phyloP scores from a whole-genome alignment of 2,329 filamentous ascomycete genomes.

The Camptophora hylomeconis region DNA sequence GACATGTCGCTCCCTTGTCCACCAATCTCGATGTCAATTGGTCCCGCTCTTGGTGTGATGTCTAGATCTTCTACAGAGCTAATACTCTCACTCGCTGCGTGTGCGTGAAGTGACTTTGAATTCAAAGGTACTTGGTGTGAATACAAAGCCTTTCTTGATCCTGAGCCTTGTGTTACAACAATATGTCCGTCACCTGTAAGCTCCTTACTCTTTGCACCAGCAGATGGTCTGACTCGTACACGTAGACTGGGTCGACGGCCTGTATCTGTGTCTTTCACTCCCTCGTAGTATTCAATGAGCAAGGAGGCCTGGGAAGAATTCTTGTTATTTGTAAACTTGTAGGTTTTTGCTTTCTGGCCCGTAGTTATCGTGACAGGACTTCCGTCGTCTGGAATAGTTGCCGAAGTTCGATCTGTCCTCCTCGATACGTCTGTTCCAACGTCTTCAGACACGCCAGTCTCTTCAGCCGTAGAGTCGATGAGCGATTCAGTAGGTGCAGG shows the following conservation, averaged over 20 bases:
- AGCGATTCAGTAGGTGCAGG: conserved; percentile 37
- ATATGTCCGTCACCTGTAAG: conserved; percentile 33
- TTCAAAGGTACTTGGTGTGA: conserved; percentile 54
- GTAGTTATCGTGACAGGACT: conserved; percentile 88
- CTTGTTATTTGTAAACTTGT: conserved; percentile 39
- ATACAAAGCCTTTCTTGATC: conserved; percentile 57
- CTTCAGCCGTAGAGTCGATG: conserved; percentile 27
- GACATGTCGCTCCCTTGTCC: conserved; percentile 54
- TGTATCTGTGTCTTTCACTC: conserved; percentile 47
- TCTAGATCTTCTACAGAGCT: conserved; percentile 66
- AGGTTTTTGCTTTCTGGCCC: conserved; percentile 47
- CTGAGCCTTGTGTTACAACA: conserved; percentile 70
- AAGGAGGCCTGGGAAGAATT: conserved; percentile 72
- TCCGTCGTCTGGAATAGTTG: conserved; percentile 39
- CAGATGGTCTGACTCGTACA: conserved; percentile 65
- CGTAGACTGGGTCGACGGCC: conserved; percentile 70
- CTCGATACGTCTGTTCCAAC: conserved; percentile 37
- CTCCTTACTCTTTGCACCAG: conserved; percentile 36
- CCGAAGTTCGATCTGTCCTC: conserved; percentile 37
- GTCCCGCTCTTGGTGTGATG: conserved; percentile 51
- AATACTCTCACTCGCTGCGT: conserved; percentile 37
- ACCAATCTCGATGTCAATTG: conserved; percentile 82
- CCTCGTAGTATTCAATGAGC: conserved; percentile 91
- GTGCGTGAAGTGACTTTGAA: conserved; percentile 17
- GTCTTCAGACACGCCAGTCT: conserved; percentile 31